Evolutionary conservation across 1,139 yeast species (phyloP).

Genomic region (Pichia sp.): DNA sequence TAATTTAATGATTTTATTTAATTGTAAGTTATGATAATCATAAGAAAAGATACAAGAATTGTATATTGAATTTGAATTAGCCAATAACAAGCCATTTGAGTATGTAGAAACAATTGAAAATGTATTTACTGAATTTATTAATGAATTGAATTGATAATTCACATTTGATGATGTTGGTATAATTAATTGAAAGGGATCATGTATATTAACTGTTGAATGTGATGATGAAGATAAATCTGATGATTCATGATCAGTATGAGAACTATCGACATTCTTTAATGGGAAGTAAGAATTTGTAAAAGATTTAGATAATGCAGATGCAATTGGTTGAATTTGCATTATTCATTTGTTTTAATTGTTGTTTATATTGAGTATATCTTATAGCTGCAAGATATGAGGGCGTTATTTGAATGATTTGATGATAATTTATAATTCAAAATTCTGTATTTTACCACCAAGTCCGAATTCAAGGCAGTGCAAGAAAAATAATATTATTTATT

Average conservation of each 20-base stretch:
- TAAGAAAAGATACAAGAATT: background rate
- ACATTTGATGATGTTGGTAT: background rate
- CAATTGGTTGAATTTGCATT: conserved; percentile 11
- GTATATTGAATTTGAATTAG: background rate
- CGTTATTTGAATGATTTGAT: background rate
- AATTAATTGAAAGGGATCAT: background rate
- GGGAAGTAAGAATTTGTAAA: conserved; percentile 2
- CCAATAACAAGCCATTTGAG: background rate
- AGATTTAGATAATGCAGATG: conserved; percentile 9
- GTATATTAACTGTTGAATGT: background rate
- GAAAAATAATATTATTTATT: background rate
- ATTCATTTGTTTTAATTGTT: background rate
- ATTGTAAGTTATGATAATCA: background rate
- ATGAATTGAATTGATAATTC: background rate
- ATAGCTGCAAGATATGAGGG: background rate
- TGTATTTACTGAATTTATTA: background rate
- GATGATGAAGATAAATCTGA: background rate
- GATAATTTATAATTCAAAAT: no score
- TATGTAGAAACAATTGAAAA: background rate
- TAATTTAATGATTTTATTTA: conserved; percentile 2
- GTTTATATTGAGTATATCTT: background rate
- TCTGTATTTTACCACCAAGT: background rate
- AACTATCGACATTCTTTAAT: background rate
- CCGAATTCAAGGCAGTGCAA: background rate
- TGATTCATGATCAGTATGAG: background rate